Conservation (phyloP, 108 stramenopile genomes). For the Pelagomonas calceolata region DNA sequence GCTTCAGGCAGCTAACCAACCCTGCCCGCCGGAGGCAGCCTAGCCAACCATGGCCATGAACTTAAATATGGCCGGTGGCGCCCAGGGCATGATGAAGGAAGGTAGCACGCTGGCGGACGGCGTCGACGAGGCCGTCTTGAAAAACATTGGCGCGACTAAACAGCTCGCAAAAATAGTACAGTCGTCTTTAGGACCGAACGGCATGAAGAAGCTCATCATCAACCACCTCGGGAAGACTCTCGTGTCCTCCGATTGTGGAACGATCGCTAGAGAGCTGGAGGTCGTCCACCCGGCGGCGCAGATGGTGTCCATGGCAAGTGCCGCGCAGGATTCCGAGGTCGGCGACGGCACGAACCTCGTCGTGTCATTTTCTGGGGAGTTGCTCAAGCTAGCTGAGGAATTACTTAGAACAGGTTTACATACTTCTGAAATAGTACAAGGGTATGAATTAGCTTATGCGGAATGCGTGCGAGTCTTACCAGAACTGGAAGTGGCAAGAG, state of each 20-base stretch:
- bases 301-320: slow-evolving; percentile 75
- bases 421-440: slow-evolving; percentile 80
- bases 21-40: too few species aligned
- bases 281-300: slow-evolving; percentile 97
- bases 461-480: slow-evolving; percentile 52
- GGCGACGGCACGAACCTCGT: slow-evolving; percentile 91
- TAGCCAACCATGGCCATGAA: too few species aligned
- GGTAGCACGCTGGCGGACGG: too few species aligned
- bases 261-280: slow-evolving; percentile 87
- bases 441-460: slow-evolving; percentile 68
- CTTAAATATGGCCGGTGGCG: too few species aligned
- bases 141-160: slow-evolving; percentile 86
- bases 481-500: slow-evolving; percentile 30
- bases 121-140: slow-evolving; percentile 5
- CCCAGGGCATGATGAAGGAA: too few species aligned
- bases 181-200: slow-evolving; percentile 91
- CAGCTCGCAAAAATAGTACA: slow-evolving; percentile 79
- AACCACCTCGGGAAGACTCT: slow-evolving; percentile 97
- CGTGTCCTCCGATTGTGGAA: slow-evolving; percentile 89
- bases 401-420: slow-evolving; percentile 84
- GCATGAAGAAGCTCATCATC: slow-evolving; percentile 94
- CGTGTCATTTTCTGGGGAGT: slow-evolving; percentile 81
- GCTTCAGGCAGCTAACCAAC: too few species aligned
- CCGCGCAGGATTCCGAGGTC: slow-evolving; percentile 78
- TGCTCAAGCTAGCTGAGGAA: slow-evolving; percentile 70